Percentiles rank a stretch among this genome's conserved stretches.
Conservation (phyloP, 805 yeast species). For the Metschnikowia matae region DNA sequence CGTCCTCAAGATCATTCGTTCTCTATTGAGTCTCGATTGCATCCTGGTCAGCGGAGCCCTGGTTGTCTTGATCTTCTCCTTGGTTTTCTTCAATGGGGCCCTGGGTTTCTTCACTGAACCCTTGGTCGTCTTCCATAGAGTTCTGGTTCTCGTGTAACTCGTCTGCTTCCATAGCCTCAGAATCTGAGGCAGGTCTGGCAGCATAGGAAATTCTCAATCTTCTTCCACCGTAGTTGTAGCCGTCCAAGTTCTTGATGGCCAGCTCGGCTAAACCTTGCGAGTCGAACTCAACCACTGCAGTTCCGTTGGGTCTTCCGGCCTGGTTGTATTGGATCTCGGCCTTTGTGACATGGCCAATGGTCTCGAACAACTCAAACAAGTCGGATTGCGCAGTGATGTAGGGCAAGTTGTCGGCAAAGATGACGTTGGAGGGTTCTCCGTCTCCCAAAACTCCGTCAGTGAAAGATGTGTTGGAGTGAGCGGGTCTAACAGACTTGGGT, state of each 20-base stretch:
- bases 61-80: not conserved
- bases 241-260: slow-evolving; percentile 71
- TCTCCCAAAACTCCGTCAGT: slow-evolving; percentile 63
- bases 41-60: not conserved
- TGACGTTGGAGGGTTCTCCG: slow-evolving; percentile 44
- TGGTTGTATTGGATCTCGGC: slow-evolving; percentile 68
- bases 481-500: slow-evolving; percentile 13
- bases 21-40: not conserved
- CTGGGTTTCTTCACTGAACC: not conserved
- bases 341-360: slow-evolving; percentile 67
- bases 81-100: not conserved
- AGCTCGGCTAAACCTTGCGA: slow-evolving; percentile 62
- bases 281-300: slow-evolving; percentile 80
- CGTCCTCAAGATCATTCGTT: not conserved
- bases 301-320: slow-evolving; percentile 69
- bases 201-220: slow-evolving; percentile 69
- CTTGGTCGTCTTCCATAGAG: not conserved
- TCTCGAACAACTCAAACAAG: slow-evolving; percentile 77
- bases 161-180: slow-evolving; percentile 3
- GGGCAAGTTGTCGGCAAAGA: slow-evolving; percentile 78
- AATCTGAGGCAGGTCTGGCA: slow-evolving; percentile 1
- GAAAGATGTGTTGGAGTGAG: slow-evolving; percentile 48
- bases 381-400: slow-evolving; percentile 85
- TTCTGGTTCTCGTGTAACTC: slow-evolving; percentile 5
- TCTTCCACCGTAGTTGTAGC: slow-evolving; percentile 82